A percentile compares a stretch with the other conserved stretches of the same genome.
Evolutionary conservation across 352 stramenopile species (phyloP).

Genomic region (Phytophthora boehmeriae): DNA sequence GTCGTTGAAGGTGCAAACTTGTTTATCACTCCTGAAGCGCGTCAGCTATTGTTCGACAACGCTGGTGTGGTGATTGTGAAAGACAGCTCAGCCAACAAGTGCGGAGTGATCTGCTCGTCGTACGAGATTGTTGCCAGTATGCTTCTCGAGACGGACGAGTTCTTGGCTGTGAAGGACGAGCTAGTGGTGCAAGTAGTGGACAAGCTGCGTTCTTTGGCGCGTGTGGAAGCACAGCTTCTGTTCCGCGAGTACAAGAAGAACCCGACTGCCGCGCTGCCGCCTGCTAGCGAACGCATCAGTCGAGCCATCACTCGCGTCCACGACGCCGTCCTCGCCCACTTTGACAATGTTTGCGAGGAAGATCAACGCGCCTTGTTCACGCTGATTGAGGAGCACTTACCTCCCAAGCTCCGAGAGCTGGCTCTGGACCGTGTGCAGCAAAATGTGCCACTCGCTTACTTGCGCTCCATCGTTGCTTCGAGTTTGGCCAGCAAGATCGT

Average conservation of each 20-base stretch:
- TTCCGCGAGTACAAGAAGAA: slow-evolving; percentile 97
- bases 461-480: slow-evolving; percentile 96
- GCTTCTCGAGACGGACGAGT: slow-evolving; percentile 96
- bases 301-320: slow-evolving; percentile 96
- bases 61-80: slow-evolving; percentile 97
- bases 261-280: slow-evolving; percentile 82
- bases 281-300: slow-evolving; percentile 95
- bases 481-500: slow-evolving; percentile 97
- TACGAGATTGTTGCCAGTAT: slow-evolving; percentile 93
- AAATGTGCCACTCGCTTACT: slow-evolving; percentile 95
- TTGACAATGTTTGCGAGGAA: slow-evolving; percentile 91
- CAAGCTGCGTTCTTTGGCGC: slow-evolving; percentile 92
- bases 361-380: slow-evolving; percentile 84
- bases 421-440: slow-evolving; percentile 93
- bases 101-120: slow-evolving; percentile 83
- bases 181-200: slow-evolving; percentile 94
- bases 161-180: slow-evolving; percentile 95
- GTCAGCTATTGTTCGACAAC: slow-evolving; percentile 94
- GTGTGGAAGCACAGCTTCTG: slow-evolving; percentile 96
- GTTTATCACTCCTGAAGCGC: slow-evolving; percentile 84
- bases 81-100: slow-evolving; percentile 95
- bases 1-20: slow-evolving; percentile 89
- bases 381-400: slow-evolving; percentile 92
- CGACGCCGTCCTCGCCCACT: slow-evolving; percentile 92
- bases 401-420: slow-evolving; percentile 93